Percentiles rank a stretch among this genome's conserved stretches.
These are phyloP conservation scores for Casuarina cunninghamiana DNA, from an alignment of 306 rosid species.

Conservation along the genomic window DNA sequence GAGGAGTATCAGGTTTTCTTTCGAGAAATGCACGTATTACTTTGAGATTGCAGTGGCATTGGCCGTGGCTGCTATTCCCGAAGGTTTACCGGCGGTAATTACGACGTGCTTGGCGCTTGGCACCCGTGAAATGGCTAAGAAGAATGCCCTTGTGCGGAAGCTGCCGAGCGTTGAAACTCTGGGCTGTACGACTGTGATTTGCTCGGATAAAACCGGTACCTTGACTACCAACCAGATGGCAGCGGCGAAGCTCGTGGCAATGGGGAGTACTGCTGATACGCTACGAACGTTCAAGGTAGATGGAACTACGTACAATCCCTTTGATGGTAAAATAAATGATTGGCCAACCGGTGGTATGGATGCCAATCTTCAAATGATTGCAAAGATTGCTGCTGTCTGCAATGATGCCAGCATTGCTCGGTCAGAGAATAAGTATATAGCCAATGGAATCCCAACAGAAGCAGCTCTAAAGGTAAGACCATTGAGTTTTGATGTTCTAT, in stretches of 20 bases:
- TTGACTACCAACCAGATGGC: slow-evolving; percentile 79
- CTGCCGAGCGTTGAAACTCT: slow-evolving; percentile 63
- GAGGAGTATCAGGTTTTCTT: slow-evolving; percentile 48
- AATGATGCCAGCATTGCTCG: slow-evolving; percentile 64
- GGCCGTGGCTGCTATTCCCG: slow-evolving; percentile 68
- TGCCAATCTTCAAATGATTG: slow-evolving; percentile 68
- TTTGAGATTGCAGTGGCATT: slow-evolving; percentile 63
- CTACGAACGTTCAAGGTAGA: slow-evolving; percentile 65
- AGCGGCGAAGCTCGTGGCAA: slow-evolving; percentile 64
- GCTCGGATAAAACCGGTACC: slow-evolving; percentile 62
- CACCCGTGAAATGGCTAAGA: slow-evolving; percentile 61
- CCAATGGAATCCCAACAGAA: slow-evolving; percentile 79
- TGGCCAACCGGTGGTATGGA: slow-evolving; percentile 62
- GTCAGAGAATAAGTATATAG: slow-evolving; percentile 52
- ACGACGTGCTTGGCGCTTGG: slow-evolving; percentile 56
- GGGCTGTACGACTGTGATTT: slow-evolving; percentile 60
- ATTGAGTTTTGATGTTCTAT: background rate
- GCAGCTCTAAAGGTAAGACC: slow-evolving; percentile 64
- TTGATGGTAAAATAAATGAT: slow-evolving; percentile 60
- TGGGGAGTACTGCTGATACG: slow-evolving; percentile 42
- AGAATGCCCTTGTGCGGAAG: slow-evolving; percentile 71
- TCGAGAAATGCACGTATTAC: slow-evolving; percentile 60
- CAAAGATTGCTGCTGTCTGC: slow-evolving; percentile 68
- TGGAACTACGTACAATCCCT: slow-evolving; percentile 71
- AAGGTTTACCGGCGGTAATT: slow-evolving; percentile 59